These are phyloP conservation scores for Suillus occidentalis DNA, from an alignment of 768 basidiomycete species.

Conservation along the genomic window DNA sequence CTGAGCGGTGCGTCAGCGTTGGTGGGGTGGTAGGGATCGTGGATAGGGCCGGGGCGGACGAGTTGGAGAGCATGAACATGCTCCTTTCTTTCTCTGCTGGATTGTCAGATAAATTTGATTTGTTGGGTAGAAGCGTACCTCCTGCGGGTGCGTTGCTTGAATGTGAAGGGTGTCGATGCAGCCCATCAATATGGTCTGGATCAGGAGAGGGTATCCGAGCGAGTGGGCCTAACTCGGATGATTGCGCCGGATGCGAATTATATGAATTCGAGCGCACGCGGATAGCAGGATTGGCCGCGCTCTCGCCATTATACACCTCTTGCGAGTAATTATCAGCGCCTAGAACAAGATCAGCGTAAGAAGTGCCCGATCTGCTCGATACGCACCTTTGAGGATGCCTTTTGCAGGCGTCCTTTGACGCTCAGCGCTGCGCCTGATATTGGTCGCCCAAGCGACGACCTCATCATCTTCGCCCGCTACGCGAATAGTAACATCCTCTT, in stretches of 20 bases:
- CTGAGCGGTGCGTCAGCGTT: conserved; percentile 67
- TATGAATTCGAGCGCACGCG: conserved; percentile 86
- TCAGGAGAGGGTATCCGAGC: conserved; percentile 82
- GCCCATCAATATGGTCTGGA: conserved; percentile 85
- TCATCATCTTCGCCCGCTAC: conserved; percentile 54
- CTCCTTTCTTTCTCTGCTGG: conserved; percentile 38
- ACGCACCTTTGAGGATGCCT: conserved; percentile 81
- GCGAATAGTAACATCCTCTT: conserved; percentile 75
- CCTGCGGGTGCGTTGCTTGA: conserved; percentile 32
- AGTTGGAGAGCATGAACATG: conserved; percentile 83
- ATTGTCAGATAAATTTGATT: conserved; percentile 37
- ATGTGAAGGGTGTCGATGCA: conserved; percentile 67
- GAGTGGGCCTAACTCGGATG: conserved; percentile 67
- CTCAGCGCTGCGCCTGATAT: conserved; percentile 73
- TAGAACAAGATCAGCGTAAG: conserved; percentile 25
- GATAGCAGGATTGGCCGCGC: conserved; percentile 35
- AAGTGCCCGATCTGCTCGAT: neutral
- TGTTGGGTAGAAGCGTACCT: conserved; percentile 14
- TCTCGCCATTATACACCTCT: conserved; percentile 49
- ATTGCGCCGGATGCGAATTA: conserved; percentile 47
- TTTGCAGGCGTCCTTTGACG: conserved; percentile 62
- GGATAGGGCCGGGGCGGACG: conserved; percentile 86
- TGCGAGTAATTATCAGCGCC: conserved; percentile 74
- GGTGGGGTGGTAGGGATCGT: conserved; percentile 47
- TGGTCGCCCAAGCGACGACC: conserved; percentile 76